phyloP scores from a whole-genome alignment of 129 eudicot genomes.

The Oenanthe sinensis region DNA sequence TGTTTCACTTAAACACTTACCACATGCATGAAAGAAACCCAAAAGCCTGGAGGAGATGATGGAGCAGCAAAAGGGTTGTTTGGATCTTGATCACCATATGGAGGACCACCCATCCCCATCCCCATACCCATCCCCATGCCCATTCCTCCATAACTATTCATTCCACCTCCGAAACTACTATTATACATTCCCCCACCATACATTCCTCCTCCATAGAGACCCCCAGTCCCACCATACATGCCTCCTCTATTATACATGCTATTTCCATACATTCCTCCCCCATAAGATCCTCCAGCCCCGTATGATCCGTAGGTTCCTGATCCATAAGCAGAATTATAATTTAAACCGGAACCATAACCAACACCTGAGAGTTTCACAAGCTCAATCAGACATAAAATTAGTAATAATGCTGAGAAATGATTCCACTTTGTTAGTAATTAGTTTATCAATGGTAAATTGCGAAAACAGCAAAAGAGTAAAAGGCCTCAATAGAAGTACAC shows the following conservation, averaged over 20 bases:
- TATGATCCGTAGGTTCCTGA: constrained; percentile 46
- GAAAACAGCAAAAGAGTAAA: not conserved
- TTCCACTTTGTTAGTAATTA: not conserved
- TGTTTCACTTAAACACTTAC: constrained; percentile 30
- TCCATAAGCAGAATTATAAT: constrained; percentile 69
- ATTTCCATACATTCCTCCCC: constrained; percentile 67
- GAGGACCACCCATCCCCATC: constrained; percentile 85
- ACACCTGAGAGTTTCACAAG: constrained; percentile 18
- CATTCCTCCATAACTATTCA: constrained; percentile 61
- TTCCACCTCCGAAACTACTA: constrained; percentile 55
- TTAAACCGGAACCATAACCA: constrained; percentile 53
- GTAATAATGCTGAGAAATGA: not conserved
- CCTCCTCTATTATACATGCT: constrained; percentile 74
- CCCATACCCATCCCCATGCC: constrained; percentile 51
- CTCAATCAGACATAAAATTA: constrained; percentile 7
- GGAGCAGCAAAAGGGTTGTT: constrained; percentile 86
- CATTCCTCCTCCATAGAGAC: constrained; percentile 51
- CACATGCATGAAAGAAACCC: constrained; percentile 92
- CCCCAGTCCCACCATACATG: constrained; percentile 36
- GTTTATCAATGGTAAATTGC: not conserved
- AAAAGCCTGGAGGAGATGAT: constrained; percentile 87
- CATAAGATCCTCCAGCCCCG: constrained; percentile 66
- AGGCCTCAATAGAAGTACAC: not conserved
- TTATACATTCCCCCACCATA: constrained; percentile 55
- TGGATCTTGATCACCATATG: constrained; percentile 83